These are phyloP conservation scores for Fusarium aywerte DNA, from an alignment of 2,329 filamentous ascomycete species.

Conservation along the genomic window DNA sequence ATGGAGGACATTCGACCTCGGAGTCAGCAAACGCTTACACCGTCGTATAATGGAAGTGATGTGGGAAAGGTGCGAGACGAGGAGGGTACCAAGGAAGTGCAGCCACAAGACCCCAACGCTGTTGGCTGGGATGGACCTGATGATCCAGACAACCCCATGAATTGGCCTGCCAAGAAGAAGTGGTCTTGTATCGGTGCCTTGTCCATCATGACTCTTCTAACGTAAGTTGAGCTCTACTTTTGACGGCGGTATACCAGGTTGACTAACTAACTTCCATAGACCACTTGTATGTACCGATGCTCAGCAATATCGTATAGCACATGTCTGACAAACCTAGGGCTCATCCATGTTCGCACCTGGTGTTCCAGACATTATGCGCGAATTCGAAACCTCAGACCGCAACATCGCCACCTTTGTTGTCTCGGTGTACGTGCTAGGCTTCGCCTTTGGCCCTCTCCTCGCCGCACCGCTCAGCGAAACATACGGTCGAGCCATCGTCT, in stretches of 20 bases:
- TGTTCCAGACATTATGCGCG: constrained; percentile 59
- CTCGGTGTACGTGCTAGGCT: constrained; percentile 61
- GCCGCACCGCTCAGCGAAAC: constrained; percentile 73
- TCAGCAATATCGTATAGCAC: accelerated
- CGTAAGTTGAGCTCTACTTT: constrained; percentile 28
- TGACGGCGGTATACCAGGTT: accelerated
- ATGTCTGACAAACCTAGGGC: constrained; percentile 30
- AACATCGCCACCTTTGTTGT: constrained; percentile 58
- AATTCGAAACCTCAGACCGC: constrained; percentile 53
- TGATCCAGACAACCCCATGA: constrained; percentile 71
- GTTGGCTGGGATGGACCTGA: constrained; percentile 43
- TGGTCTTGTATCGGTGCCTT: constrained; percentile 51
- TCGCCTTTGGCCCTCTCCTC: constrained; percentile 68
- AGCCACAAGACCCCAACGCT: constrained; percentile 36
- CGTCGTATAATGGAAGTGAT: constrained; percentile 8
- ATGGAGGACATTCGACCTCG: constrained; percentile 12
- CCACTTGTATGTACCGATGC: constrained; percentile 34
- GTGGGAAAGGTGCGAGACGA: constrained; percentile 12
- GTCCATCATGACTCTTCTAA: constrained; percentile 45
- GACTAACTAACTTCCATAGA: constrained; percentile 29
- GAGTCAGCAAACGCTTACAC: constrained; percentile 37
- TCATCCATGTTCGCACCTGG: constrained; percentile 50
- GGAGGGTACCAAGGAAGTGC: constrained; percentile 7
- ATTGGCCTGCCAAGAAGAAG: constrained; percentile 67
- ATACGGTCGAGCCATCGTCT: constrained; percentile 62